phyloP scores from a whole-genome alignment of 2,329 filamentous ascomycete species.

The Passalora sequoiae region DNA sequence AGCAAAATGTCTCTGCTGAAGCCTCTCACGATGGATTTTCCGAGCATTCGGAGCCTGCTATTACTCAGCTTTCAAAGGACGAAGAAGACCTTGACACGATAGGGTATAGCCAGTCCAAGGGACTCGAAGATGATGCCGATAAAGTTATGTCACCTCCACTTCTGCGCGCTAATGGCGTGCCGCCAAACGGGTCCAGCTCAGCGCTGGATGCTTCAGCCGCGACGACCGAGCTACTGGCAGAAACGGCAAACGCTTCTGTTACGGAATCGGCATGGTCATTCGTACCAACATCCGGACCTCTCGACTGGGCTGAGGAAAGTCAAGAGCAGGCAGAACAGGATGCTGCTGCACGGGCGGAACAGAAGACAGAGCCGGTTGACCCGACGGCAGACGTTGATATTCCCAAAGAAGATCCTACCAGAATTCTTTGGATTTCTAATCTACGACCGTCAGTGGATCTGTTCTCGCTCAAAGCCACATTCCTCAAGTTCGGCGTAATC shows the following conservation, averaged over 20 bases:
- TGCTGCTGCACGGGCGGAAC: neutral
- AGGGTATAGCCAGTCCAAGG: too few relatives aligned
- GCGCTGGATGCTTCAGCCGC: neutral
- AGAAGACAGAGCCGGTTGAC: neutral
- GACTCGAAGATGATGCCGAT: neutral
- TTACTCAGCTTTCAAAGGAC: neutral
- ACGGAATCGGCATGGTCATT: neutral
- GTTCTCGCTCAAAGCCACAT: neutral
- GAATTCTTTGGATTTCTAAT: neutral
- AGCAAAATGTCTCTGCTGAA: neutral
- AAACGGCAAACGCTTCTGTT: neutral
- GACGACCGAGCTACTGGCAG: neutral
- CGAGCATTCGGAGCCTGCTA: too few relatives aligned
- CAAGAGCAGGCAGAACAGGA: conserved; percentile 1
- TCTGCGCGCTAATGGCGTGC: too few relatives aligned
- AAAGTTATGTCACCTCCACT: neutral
- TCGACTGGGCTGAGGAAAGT: conserved; percentile 7
- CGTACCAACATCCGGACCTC: neutral
- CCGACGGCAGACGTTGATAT: neutral
- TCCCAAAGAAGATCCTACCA: neutral
- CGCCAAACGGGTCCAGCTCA: neutral
- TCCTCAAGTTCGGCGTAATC: neutral
- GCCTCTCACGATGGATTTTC: neutral
- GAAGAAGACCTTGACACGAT: neutral
- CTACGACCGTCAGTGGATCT: neutral